phyloP scores from a whole-genome alignment of 139 green algal genomes.

The Coelastrella sp. region DNA sequence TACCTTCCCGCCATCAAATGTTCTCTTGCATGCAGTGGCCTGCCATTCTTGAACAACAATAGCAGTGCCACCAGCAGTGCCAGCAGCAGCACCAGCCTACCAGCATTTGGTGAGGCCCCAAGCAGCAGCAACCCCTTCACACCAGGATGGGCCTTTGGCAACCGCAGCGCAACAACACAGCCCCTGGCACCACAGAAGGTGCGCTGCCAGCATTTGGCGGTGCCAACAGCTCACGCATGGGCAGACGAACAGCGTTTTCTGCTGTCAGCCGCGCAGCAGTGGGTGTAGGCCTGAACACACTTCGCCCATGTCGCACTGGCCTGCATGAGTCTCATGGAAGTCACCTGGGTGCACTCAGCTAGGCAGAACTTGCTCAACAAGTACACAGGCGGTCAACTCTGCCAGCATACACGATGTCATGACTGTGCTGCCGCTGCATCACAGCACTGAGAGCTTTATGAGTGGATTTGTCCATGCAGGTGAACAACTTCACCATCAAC shows the following conservation, averaged over 20 bases:
- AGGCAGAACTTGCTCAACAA: no score
- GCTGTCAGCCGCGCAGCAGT: no score
- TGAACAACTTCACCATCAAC: conserved; percentile 92
- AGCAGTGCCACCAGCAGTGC: conserved; percentile 4
- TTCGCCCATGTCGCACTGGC: no score
- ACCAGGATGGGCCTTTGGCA: conserved; percentile 28
- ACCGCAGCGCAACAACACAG: conserved; percentile 53
- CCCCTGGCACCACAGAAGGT: conserved; percentile 60
- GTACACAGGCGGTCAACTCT: no score
- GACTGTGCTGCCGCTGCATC: no score
- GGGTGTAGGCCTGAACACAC: no score
- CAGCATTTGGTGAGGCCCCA: neutral
- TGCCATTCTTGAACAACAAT: neutral
- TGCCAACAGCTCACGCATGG: neutral
- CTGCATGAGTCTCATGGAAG: no score
- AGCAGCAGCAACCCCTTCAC: conserved; percentile 39
- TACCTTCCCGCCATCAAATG: neutral
- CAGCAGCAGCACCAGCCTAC: conserved; percentile 28
- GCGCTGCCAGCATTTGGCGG: neutral
- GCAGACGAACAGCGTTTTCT: neutral
- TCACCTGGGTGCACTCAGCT: no score
- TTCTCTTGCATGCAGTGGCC: conserved; percentile 24
- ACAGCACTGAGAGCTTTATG: neutral
- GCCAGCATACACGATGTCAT: no score
- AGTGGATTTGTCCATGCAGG: conserved; percentile 30